Evolutionary conservation across 2,329 filamentous ascomycete genomes (phyloP).

Genomic region (Ophiostoma piceae): DNA sequence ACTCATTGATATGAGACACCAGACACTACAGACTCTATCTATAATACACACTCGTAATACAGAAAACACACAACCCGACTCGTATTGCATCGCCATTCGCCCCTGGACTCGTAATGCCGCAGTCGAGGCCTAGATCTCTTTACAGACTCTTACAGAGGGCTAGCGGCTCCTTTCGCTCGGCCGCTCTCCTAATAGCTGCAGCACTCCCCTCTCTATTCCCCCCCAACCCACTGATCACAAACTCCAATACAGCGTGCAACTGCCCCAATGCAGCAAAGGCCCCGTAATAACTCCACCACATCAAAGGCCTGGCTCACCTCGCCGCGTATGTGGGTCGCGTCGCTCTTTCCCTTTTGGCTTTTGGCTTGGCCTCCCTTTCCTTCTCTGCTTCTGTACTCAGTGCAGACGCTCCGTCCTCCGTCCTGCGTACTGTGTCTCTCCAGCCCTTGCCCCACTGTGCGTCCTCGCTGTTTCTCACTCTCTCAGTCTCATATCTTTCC

Average conservation of each 20-base stretch:
- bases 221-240: neutral
- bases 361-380: constrained; percentile 8
- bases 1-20: no score
- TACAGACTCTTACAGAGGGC: neutral
- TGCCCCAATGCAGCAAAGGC: neutral
- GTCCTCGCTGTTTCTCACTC: constrained; percentile 11
- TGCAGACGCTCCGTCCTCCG: neutral
- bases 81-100: neutral
- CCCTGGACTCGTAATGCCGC: constrained; percentile 13
- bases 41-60: neutral
- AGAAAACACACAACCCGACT: neutral
- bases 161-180: constrained; percentile 20
- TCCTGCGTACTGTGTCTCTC: constrained; percentile 3
- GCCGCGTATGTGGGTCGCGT: constrained; percentile 18
- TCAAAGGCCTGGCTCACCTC: constrained; percentile 17
- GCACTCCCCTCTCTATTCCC: neutral
- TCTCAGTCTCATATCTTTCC: neutral
- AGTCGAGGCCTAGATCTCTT: constrained; percentile 15
- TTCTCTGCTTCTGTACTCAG: neutral
- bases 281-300: constrained; percentile 18
- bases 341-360: neutral
- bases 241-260: constrained; percentile 2
- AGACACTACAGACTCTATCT: no score
- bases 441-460: constrained; percentile 4
- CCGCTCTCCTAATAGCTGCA: constrained; percentile 10